Conservation (phyloP, 2,329 filamentous ascomycete species). For the Grosmannia serpens region DNA sequence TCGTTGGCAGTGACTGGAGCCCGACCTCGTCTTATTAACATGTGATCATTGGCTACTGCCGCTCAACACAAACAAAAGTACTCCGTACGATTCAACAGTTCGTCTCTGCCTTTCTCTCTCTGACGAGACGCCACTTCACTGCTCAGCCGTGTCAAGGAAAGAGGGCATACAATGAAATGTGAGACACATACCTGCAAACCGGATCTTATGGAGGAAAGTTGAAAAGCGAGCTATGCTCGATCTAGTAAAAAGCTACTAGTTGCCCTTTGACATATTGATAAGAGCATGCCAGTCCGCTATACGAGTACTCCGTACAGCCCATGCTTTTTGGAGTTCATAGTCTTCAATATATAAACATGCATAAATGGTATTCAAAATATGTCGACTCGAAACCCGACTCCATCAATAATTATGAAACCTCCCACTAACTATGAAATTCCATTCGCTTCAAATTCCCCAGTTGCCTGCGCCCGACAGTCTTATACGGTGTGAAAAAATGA, state of each 20-base stretch:
- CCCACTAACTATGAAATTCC: neutral
- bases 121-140: neutral
- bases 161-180: neutral
- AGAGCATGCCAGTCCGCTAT: too few relatives aligned
- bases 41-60: neutral
- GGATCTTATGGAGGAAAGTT: neutral
- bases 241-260: neutral
- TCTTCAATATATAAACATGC: too few relatives aligned
- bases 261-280: too few relatives aligned
- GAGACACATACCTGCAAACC: neutral
- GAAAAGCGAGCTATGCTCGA: neutral
- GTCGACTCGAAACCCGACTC: too few relatives aligned
- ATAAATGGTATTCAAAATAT: neutral
- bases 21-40: neutral
- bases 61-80: neutral
- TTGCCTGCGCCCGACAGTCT: slow-evolving; percentile 1
- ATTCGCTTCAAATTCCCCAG: neutral
- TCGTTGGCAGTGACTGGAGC: neutral
- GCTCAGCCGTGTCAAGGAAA: neutral
- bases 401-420: neutral
- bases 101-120: neutral
- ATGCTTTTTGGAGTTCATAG: too few relatives aligned
- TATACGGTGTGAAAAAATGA: neutral
- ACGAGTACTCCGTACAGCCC: too few relatives aligned
- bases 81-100: neutral